Evolutionary conservation across 2,329 filamentous ascomycete species (phyloP).

Genomic region (Hymenoscyphus salicellus): DNA sequence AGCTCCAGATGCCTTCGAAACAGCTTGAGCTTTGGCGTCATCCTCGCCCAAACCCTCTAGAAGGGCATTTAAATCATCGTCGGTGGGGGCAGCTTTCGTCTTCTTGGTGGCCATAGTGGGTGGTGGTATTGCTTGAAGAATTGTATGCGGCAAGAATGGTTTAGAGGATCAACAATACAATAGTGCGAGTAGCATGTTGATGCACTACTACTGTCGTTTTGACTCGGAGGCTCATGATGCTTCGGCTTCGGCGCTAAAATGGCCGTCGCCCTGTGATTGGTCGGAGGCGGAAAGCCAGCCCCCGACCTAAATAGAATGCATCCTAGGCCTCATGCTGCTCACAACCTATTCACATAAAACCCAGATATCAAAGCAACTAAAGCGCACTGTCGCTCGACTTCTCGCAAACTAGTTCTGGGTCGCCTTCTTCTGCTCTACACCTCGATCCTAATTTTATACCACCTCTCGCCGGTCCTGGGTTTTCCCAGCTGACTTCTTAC

Average conservation of each 20-base stretch:
- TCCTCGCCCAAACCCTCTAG: slow-evolving; percentile 61
- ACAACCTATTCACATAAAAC: slow-evolving; percentile 9
- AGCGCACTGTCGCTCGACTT: not conserved
- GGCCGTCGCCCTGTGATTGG: not conserved
- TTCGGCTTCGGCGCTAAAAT: not conserved
- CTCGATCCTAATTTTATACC: not conserved
- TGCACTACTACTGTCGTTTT: not conserved
- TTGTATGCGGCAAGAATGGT: not conserved
- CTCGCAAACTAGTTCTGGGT: not conserved
- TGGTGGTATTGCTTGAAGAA: not conserved
- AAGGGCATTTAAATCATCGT: slow-evolving; percentile 64
- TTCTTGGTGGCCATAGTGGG: slow-evolving; percentile 59
- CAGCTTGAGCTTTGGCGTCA: slow-evolving; percentile 45
- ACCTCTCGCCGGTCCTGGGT: not conserved
- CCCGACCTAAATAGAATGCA: slow-evolving; percentile 5
- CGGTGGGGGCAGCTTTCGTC: slow-evolving; percentile 52
- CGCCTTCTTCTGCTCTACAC: not conserved
- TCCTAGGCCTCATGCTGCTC: not conserved
- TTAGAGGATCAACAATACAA: not conserved
- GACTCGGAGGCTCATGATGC: not conserved
- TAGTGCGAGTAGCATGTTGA: not conserved
- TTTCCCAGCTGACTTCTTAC: slow-evolving; percentile 11
- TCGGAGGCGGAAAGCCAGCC: not conserved
- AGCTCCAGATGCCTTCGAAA: slow-evolving; percentile 37
- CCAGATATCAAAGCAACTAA: slow-evolving; percentile 3